Evolutionary conservation across 805 yeast species (phyloP).

Genomic region (Yamadazyma philogaea): DNA sequence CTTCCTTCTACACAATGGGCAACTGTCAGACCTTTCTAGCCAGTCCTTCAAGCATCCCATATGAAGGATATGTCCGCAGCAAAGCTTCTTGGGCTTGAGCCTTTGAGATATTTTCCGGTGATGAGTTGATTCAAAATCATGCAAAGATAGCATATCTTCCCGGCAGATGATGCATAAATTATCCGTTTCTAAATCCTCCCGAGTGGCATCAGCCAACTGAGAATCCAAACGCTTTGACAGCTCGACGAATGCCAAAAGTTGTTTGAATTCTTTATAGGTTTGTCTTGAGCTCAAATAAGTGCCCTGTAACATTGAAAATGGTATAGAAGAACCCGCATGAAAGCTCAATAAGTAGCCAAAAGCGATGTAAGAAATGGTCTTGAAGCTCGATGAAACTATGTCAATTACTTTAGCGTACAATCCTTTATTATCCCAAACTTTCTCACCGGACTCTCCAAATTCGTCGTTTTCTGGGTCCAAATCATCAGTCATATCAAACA

Average conservation of each 20-base stretch:
- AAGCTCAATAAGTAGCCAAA: conserved; percentile 34
- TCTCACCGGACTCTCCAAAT: conserved; percentile 40
- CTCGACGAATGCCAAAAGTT: conserved; percentile 47
- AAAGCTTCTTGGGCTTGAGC: conserved; percentile 66
- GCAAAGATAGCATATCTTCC: conserved; percentile 70
- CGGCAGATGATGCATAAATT: conserved; percentile 85
- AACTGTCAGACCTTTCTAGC: conserved; percentile 88
- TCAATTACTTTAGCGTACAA: conserved; percentile 57
- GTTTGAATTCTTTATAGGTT: conserved; percentile 35
- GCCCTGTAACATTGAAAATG: conserved; percentile 44
- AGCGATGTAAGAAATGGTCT: conserved; percentile 26
- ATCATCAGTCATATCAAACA: conserved; percentile 19
- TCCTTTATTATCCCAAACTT: conserved; percentile 69
- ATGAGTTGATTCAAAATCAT: conserved; percentile 26
- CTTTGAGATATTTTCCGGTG: conserved; percentile 29
- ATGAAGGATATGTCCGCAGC: conserved; percentile 87
- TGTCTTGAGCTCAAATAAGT: conserved; percentile 37
- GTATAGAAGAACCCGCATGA: conserved; percentile 31
- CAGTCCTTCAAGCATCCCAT: conserved; percentile 87
- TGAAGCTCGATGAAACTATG: conserved; percentile 43
- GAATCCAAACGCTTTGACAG: conserved; percentile 63
- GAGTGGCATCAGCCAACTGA: conserved; percentile 60
- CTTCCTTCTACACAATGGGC: conserved; percentile 84
- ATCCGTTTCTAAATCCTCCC: conserved; percentile 51
- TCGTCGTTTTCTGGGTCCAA: conserved; percentile 14